Percentiles rank a stretch among this genome's conserved stretches.
Conservation (phyloP, 1,284 basidiomycete species). For the Marasmius sp. region DNA sequence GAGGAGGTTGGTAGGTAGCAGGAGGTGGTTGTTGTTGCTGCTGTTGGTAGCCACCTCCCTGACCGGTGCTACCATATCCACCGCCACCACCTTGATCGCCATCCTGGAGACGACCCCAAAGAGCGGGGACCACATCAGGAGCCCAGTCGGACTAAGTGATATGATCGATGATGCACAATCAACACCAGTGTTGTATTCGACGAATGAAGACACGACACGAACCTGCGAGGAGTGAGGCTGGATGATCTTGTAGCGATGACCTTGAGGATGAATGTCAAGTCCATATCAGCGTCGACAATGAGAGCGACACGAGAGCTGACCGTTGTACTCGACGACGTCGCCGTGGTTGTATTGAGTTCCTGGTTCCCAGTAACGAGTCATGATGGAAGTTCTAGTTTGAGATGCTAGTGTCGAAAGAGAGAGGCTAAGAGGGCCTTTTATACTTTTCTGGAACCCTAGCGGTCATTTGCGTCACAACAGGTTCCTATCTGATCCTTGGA, state of each 20-base stretch:
- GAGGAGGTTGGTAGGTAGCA: conserved; percentile 18
- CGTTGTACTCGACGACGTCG: conserved; percentile 58
- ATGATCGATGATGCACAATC: not conserved
- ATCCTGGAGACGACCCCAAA: conserved; percentile 59
- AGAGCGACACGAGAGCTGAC: conserved; percentile 28
- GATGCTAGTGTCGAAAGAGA: not conserved
- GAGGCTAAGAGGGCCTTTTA: not conserved
- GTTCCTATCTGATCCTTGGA: not conserved
- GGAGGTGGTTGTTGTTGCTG: conserved; percentile 20
- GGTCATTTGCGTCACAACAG: not conserved
- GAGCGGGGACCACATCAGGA: conserved; percentile 57
- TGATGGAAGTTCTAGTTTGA: conserved; percentile 17
- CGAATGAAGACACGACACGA: not conserved
- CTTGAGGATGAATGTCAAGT: conserved; percentile 31
- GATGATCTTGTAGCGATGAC: conserved; percentile 63
- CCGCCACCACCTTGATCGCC: conserved; percentile 22
- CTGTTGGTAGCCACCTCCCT: conserved; percentile 19
- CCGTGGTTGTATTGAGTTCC: conserved; percentile 59
- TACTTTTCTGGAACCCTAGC: not conserved
- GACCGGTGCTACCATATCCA: conserved; percentile 25
- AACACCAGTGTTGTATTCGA: not conserved
- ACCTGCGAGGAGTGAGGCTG: conserved; percentile 72
- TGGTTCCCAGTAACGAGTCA: conserved; percentile 60
- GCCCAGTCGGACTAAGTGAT: conserved; percentile 60
- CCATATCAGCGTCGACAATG: not conserved